Conservation (phyloP, 148 eudicot species). For the Diospyros lotus region DNA sequence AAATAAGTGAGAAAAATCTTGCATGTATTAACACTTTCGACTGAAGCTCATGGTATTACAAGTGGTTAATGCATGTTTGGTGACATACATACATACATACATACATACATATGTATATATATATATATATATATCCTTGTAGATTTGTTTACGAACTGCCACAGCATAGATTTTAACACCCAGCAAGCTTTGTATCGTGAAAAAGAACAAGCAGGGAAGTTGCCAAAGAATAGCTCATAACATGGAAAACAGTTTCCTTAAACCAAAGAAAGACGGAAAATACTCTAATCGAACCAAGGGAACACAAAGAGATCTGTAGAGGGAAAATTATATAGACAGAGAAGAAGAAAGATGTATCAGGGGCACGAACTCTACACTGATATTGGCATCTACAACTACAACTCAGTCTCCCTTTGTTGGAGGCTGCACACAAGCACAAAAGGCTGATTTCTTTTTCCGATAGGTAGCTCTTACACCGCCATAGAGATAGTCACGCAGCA, state of each 20-base stretch:
- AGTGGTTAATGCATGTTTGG: too few relatives aligned
- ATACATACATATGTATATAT: too few relatives aligned
- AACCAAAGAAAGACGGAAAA: conserved; percentile 10
- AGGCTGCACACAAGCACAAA: conserved; percentile 59
- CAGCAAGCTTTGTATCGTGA: too few relatives aligned
- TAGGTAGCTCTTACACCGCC: conserved; percentile 44
- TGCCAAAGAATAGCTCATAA: not conserved
- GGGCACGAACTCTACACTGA: not conserved
- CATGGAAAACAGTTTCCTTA: conserved; percentile 12
- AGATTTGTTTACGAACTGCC: too few relatives aligned
- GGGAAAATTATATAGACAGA: conserved; percentile 5
- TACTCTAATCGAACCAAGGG: conserved; percentile 9
- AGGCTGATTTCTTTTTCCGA: conserved; percentile 51
- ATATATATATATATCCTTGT: too few relatives aligned
- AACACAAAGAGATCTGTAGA: conserved; percentile 2
- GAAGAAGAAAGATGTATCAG: not conserved
- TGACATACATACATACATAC: too few relatives aligned
- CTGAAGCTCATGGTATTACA: too few relatives aligned
- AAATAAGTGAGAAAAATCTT: too few relatives aligned
- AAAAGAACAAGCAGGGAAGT: too few relatives aligned
- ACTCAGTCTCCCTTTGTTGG: conserved; percentile 9
- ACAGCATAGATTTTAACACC: too few relatives aligned
- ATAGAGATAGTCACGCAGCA: conserved; percentile 71
- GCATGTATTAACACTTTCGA: too few relatives aligned
- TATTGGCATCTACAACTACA: not conserved